Evolutionary conservation across 1,284 basidiomycete species (phyloP), one percentile per base, ranked within the genome.

Genomic region (Rhodotorula glutinis): DNA sequence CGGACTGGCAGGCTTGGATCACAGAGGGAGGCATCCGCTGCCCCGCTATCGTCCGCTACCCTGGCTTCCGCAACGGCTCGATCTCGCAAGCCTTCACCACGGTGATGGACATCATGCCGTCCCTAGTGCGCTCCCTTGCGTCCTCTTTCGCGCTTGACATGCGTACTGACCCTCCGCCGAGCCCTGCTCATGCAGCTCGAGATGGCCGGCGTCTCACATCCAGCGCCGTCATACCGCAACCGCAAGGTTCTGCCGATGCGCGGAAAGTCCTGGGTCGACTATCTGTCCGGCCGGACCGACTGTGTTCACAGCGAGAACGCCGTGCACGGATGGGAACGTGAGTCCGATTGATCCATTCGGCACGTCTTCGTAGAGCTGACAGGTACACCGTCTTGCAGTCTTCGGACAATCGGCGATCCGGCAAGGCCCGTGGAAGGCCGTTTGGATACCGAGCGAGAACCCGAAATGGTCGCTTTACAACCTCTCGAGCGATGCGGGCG

Each of bases 361-460:
- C n/a, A n/a, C n/a, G n/a, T n/a, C n/a, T n/a, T n/a, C n/a, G n/a
- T n/a, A n/a, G n/a, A n/a, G n/a, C n/a, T n/a, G n/a, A n/a, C n/a
- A n/a, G n/a, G n/a, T n/a, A 23, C 21, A 1, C n/a, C n/a, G n/a
- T 38, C 53, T 25, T 4, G 33, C 53, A 55, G 53, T 55, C 38
- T 55, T 55, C n/a, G 53, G 53, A 5, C 53, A 55, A 25, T 40
- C 53, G 8, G 53, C 53, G 2, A 55, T 55, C 21, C 53, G 53
- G 13, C 53, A 55, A 55, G 53, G 53, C 16, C n/a, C 53, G 53
- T 55, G 53, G 53, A 55, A 55, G 25, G 53, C 53, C 23, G 53
- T 55, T 38, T 55, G 53, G 53, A 55, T 55, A 23, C 53, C 53
- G 13, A 41, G n/a, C 38, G 40, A 55, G 10, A 14, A 55, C 53